Conservation (phyloP, 352 stramenopile species). For the Phytophthora boehmeriae region DNA sequence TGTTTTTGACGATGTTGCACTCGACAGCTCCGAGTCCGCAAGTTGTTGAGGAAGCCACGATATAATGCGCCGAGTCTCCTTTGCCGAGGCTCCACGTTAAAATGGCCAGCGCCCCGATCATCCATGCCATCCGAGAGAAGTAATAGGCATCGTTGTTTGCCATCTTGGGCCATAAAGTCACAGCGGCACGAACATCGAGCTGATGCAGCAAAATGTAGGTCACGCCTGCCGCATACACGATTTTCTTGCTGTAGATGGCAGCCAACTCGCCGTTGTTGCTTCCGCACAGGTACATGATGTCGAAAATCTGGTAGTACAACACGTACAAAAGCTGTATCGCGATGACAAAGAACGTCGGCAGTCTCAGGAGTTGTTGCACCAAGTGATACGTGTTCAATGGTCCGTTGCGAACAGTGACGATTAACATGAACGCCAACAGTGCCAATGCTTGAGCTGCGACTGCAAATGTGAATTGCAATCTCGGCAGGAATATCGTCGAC, state of each 20-base stretch:
- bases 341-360: slow-evolving; percentile 46
- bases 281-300: slow-evolving; percentile 31
- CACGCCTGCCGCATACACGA: slow-evolving; percentile 40
- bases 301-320: slow-evolving; percentile 51
- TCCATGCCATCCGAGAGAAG: slow-evolving; percentile 37
- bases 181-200: slow-evolving; percentile 38
- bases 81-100: slow-evolving; percentile 38
- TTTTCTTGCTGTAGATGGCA: slow-evolving; percentile 37
- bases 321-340: slow-evolving; percentile 44
- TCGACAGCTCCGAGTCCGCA: slow-evolving; percentile 29
- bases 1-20: slow-evolving; percentile 25
- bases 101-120: slow-evolving; percentile 30
- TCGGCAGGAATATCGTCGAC: slow-evolving; percentile 26
- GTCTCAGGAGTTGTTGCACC: slow-evolving; percentile 37
- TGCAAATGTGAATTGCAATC: slow-evolving; percentile 44
- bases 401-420: slow-evolving; percentile 30
- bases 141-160: slow-evolving; percentile 51
- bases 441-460: slow-evolving; percentile 39
- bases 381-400: slow-evolving; percentile 35
- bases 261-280: slow-evolving; percentile 21
- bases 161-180: slow-evolving; percentile 47
- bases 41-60: slow-evolving; percentile 22
- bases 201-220: slow-evolving; percentile 44
- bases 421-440: slow-evolving; percentile 39
- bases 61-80: slow-evolving; percentile 21